Percentiles rank a stretch among this genome's conserved stretches.
Evolutionary conservation across 306 rosid genomes (phyloP).

Genomic region (Cucurbita maxima): DNA sequence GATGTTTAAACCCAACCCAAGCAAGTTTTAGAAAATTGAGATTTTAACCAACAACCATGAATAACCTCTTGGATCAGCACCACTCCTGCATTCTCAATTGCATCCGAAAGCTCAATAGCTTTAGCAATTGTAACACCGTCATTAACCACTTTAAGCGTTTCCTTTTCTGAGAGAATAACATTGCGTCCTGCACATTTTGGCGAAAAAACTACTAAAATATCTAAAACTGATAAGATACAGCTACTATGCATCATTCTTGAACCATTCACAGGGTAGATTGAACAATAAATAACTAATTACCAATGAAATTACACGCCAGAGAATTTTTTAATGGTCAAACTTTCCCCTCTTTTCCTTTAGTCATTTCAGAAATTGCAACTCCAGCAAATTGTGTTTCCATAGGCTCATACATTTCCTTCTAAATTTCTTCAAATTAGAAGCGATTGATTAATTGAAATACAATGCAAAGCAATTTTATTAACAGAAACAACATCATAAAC

Average conservation of each 20-base stretch:
- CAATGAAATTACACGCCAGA: background rate
- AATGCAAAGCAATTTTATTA: background rate
- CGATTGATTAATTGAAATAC: background rate
- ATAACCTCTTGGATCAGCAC: conserved; percentile 94
- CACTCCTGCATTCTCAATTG: conserved; percentile 90
- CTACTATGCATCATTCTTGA: background rate
- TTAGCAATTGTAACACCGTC: conserved; percentile 91
- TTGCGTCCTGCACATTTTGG: conserved; percentile 54
- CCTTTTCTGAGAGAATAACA: conserved; percentile 79
- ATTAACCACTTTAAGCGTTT: conserved; percentile 50
- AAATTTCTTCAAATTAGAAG: background rate
- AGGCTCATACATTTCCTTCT: background rate
- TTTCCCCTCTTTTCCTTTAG: background rate
- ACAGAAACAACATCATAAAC: background rate
- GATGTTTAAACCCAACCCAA: background rate
- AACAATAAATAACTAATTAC: background rate
- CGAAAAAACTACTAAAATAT: background rate
- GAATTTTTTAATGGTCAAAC: background rate
- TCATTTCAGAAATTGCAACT: background rate
- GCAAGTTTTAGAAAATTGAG: background rate
- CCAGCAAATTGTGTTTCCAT: background rate
- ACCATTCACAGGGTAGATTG: background rate
- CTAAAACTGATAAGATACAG: background rate
- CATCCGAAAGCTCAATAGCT: conserved; percentile 75
- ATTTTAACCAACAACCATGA: conserved; percentile 38